Evolutionary conservation across 73 alveolate genomes (phyloP), one percentile per base, ranked within the genome.

Genomic region (Symbiodinium natans): DNA sequence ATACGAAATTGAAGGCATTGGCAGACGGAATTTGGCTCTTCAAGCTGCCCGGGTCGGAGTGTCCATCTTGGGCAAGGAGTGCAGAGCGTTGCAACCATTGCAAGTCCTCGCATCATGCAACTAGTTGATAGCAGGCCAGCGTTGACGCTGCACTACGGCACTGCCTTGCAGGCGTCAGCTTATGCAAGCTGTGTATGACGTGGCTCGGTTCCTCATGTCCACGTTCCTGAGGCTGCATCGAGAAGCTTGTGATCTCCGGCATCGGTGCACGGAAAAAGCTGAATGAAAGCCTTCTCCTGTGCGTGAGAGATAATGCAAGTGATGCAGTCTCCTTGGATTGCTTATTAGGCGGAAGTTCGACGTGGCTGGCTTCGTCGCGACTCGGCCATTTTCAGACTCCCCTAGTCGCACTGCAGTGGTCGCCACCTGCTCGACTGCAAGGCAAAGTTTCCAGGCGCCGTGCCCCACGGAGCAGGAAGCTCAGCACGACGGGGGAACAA

Each of bases 11-110:
- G n/a, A n/a, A 88, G 95, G 95, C 95, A 8, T 33, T 88, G 42
- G 95, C 95, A 63, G 95, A 88, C 27, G 95, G 95, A n/a, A 39
- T 88, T 34, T 88, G 95, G 95, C 95, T 88, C 74, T 88, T 88
- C 86, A 88, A 88, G 54, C 31, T 88, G 86, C 95, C 95, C 4
- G 95, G 95, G 36, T 68, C 38, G 17, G 86, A 83, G 19, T 88
- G 74, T 39, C 95, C 95, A 38, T 56, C 86, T 86, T 88, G 95
- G 95, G 86, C 71, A 25, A 59, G 95, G 95, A 38, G 25, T 34
- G 89, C 42, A 34, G 33, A n/a, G 23, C 23, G 21, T 29, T 34
- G 87, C 31, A 21, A 7, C 34, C 13, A 15, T 4, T 21, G 17
- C 19, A n/a, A 31, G 29, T 11, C 54, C 10, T 31, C 52, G 31